These are phyloP conservation scores for Calonectria ilicicola DNA, from an alignment of 2,329 filamentous ascomycete species.

Conservation along the genomic window DNA sequence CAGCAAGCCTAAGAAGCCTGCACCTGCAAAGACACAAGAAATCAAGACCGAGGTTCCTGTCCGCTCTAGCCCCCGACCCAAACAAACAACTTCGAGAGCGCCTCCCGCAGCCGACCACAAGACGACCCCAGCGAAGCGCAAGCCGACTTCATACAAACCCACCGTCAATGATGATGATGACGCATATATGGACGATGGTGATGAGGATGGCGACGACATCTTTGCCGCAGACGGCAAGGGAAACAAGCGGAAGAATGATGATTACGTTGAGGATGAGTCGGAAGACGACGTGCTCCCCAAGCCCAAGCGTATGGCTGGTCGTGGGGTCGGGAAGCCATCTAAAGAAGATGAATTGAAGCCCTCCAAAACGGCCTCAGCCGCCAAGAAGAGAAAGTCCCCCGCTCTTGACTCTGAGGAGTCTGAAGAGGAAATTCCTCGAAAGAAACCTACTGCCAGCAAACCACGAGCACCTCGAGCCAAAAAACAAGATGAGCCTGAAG, in stretches of 20 bases:
- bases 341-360: conserved; percentile 44
- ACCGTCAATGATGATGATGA: conserved; percentile 64
- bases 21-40: conserved; percentile 55
- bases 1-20: conserved; percentile 51
- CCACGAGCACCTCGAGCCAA: conserved; percentile 70
- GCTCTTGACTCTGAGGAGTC: conserved; percentile 66
- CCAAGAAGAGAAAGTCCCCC: conserved; percentile 70
- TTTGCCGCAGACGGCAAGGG: conserved; percentile 80
- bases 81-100: conserved; percentile 50
- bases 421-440: conserved; percentile 71
- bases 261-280: conserved; percentile 79
- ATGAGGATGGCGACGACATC: conserved; percentile 82
- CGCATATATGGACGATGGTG: conserved; percentile 74
- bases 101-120: conserved; percentile 45
- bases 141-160: conserved; percentile 55
- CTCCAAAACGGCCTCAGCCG: conserved; percentile 44
- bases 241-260: conserved; percentile 77
- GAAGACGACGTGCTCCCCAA: conserved; percentile 76
- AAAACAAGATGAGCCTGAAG: conserved; percentile 75
- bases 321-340: conserved; percentile 46
- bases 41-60: conserved; percentile 58
- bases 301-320: conserved; percentile 67
- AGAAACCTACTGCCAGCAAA: conserved; percentile 70
- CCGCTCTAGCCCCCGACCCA: conserved; percentile 66
- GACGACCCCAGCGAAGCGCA: conserved; percentile 53